Base-by-base conservation (phyloP, 2,329 filamentous ascomycete species). In the Exophiala bonariae region DNA sequence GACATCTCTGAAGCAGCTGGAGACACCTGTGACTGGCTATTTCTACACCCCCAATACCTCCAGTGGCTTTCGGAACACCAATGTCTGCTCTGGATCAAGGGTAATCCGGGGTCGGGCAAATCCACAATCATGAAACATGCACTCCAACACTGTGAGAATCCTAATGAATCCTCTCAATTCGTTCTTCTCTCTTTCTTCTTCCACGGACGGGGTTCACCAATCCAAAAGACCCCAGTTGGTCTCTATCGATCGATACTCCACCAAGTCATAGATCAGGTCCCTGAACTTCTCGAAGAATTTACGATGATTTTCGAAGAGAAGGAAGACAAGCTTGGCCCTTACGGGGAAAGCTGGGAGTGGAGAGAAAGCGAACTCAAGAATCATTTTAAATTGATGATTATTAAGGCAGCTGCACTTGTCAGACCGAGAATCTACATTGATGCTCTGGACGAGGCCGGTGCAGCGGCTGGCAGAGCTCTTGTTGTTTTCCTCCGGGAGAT, bases 71-170 rank as follows among this genome's bases (percentile, higher is more conserved):
- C 59, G 9, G 60, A 47, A 30, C 4, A 11, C 2, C 7, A 19
- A 3, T 51, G 60, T 32, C 57, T 70, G 17, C 62, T 71, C 14
- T 70, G 62, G 66, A 57, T 69, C 4, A 66, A 64, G 9, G 68
- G 66, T 2, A 63, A 67, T 41, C 66, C 65, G 16, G 67, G 67
- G 17, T 68, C 63, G 44, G 66, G 67, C 4, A 71, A 71, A 47
- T 70, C 66, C 17, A 66, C 70, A 0, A 57, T 71, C 9, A 17
- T 37, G 7, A 20, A 37, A n/a, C n/a, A n/a, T n/a, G n/a, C n/a
- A n/a, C n/a, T n/a, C n/a, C n/a, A 17, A 37, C 34, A 3, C 34
- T 37, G 16, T 7, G 16, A 37, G 17, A 37, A 18, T 5, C 18
- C 23, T 19, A 37, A n/a, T n/a, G n/a, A n/a, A n/a, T n/a, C n/a